Percentiles rank a stretch among this genome's conserved stretches.
phyloP scores from a whole-genome alignment of 1,284 basidiomycete species.

The Singerocomus rubriflavus region DNA sequence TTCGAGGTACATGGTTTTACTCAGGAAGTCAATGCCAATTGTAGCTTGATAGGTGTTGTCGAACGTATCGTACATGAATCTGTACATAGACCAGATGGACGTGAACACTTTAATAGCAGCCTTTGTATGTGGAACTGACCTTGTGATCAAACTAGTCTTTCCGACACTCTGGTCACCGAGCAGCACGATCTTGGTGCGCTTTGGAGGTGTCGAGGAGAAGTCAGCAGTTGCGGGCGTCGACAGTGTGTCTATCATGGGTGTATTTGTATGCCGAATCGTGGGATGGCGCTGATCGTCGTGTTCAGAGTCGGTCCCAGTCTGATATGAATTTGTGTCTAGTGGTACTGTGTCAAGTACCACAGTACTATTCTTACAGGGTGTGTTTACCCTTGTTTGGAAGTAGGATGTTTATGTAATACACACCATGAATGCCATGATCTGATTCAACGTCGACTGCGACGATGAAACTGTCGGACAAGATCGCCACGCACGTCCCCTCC shows the following conservation, averaged over 20 bases:
- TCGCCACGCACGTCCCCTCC: slow-evolving; percentile 40
- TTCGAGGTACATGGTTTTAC: slow-evolving; percentile 99
- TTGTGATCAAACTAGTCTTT: slow-evolving; percentile 97
- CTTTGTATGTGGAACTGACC: slow-evolving; percentile 46
- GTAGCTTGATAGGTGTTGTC: slow-evolving; percentile 99
- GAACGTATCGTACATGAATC: slow-evolving; percentile 99
- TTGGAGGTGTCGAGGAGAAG: slow-evolving; percentile 82
- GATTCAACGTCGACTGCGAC: background rate
- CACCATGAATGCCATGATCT: background rate
- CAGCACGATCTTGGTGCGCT: slow-evolving; percentile 95
- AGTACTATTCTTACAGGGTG: too few species aligned
- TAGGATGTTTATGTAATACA: slow-evolving; percentile 9
- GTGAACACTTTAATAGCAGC: background rate
- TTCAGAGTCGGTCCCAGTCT: slow-evolving; percentile 13
- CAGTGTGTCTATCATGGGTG: slow-evolving; percentile 42
- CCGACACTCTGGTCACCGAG: slow-evolving; percentile 92
- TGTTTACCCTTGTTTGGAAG: slow-evolving; percentile 30
- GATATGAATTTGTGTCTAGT: slow-evolving; percentile 4
- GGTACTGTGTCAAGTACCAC: too few species aligned
- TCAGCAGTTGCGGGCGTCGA: slow-evolving; percentile 73
- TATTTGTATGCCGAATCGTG: background rate
- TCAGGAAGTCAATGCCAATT: slow-evolving; percentile 99
- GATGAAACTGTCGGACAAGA: slow-evolving; percentile 74
- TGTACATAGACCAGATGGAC: slow-evolving; percentile 31
- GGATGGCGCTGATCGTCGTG: background rate